A percentile compares a stretch with the other conserved stretches of the same genome.
Conservation (phyloP, 1,284 basidiomycete genomes). For the Heimioporus retisporus region DNA sequence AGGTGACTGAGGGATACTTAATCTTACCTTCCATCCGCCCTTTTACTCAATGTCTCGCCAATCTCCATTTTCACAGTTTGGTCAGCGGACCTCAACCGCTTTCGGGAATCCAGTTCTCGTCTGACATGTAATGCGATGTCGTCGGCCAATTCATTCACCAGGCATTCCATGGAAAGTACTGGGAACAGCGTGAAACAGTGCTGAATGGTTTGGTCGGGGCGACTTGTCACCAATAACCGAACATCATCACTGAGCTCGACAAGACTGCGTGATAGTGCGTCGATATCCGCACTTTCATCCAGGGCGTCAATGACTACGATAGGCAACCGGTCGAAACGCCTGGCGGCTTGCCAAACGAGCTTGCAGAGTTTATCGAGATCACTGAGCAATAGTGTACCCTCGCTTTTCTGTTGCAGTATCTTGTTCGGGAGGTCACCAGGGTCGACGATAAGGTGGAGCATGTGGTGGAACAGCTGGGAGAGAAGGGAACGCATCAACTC, state of each 20-base stretch:
- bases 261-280: background rate
- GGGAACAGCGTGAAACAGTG: background rate
- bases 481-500: conserved; percentile 9
- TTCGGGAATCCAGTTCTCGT: conserved; percentile 1
- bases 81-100: background rate
- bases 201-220: background rate
- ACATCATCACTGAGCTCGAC: background rate
- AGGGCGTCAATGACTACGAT: conserved; percentile 14
- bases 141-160: background rate
- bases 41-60: background rate
- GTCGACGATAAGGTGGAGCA: background rate
- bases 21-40: conserved; percentile 10
- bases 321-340: background rate
- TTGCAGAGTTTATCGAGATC: background rate
- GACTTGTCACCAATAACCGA: conserved; percentile 12
- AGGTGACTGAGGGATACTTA: no score
- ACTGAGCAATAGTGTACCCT: conserved; percentile 1
- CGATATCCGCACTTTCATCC: conserved; percentile 12
- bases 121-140: conserved; percentile 7
- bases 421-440: conserved; percentile 8
- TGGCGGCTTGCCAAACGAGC: background rate
- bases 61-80: background rate
- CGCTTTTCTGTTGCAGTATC: conserved; percentile 9
- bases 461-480: conserved; percentile 8
- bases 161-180: conserved; percentile 4